Evolutionary conservation across 2,329 filamentous ascomycete genomes (phyloP).

Genomic region (Aspergillus bombycis): DNA sequence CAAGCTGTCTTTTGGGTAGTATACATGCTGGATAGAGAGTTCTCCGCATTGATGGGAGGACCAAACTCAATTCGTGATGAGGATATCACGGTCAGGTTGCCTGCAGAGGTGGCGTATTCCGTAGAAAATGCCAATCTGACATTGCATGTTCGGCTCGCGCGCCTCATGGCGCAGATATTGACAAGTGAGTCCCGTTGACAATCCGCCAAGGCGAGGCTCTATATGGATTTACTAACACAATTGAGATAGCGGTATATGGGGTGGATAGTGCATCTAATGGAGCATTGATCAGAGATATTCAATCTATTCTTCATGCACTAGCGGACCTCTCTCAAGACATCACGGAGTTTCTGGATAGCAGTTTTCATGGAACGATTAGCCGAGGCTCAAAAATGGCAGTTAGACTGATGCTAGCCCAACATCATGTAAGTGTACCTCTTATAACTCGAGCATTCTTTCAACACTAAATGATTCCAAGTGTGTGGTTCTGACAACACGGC

Average conservation of each 20-base stretch:
- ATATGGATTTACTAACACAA: background rate
- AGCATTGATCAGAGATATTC: slow-evolving; percentile 28
- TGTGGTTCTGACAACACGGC: slow-evolving; percentile 30
- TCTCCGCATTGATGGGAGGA: slow-evolving; percentile 30
- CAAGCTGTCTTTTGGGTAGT: slow-evolving; percentile 34
- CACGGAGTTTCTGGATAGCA: slow-evolving; percentile 25
- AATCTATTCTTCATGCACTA: slow-evolving; percentile 30
- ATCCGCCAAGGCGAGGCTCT: background rate
- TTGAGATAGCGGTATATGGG: slow-evolving; percentile 28
- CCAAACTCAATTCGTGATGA: slow-evolving; percentile 33
- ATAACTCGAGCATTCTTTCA: background rate
- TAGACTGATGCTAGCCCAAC: slow-evolving; percentile 30
- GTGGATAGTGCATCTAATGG: slow-evolving; percentile 28
- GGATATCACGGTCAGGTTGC: slow-evolving; percentile 31
- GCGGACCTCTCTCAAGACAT: slow-evolving; percentile 30
- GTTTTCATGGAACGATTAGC: slow-evolving; percentile 30
- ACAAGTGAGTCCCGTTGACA: slow-evolving; percentile 19
- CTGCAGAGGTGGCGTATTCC: slow-evolving; percentile 23
- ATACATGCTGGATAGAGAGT: slow-evolving; percentile 34
- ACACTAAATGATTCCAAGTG: slow-evolving; percentile 18
- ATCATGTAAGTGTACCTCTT: slow-evolving; percentile 23
- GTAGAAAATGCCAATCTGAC: slow-evolving; percentile 28
- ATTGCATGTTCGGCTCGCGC: slow-evolving; percentile 29
- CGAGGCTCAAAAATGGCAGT: slow-evolving; percentile 31
- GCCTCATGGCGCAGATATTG: slow-evolving; percentile 31